Percentiles rank a stretch among this genome's conserved stretches.
Evolutionary conservation across 2,329 filamentous ascomycete species (phyloP).

Genomic region (Erysiphe neolycopersici): DNA sequence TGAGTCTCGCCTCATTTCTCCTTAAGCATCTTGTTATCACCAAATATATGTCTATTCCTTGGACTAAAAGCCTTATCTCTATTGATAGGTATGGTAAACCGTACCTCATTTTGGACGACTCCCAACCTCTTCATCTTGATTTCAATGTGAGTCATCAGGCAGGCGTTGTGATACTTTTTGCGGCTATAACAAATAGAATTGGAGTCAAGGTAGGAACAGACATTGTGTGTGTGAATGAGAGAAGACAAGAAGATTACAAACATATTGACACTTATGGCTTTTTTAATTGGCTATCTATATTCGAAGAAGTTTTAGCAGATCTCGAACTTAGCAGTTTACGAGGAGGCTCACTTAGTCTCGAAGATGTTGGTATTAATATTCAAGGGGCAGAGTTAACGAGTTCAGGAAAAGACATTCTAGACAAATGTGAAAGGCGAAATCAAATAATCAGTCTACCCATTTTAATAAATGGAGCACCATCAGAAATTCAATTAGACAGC

Average conservation of each 20-base stretch:
- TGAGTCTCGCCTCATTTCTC: constrained; percentile 44
- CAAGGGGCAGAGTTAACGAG: constrained; percentile 2
- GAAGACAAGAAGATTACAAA: constrained; percentile 31
- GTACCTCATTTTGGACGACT: constrained; percentile 13
- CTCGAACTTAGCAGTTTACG: constrained; percentile 37
- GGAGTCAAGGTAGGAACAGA: constrained; percentile 38
- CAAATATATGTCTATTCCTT: constrained; percentile 28
- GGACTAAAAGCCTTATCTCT: constrained; percentile 28
- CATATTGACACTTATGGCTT: constrained; percentile 33
- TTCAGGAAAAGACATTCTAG: constrained; percentile 5
- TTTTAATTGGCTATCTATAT: constrained; percentile 40
- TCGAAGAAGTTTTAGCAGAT: constrained; percentile 39
- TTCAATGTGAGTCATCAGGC: constrained; percentile 66
- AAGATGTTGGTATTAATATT: constrained; percentile 3
- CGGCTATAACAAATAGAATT: constrained; percentile 12
- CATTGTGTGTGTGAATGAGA: constrained; percentile 48
- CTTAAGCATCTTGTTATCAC: constrained; percentile 46
- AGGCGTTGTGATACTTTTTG: constrained; percentile 42
- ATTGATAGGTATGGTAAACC: constrained; percentile 23
- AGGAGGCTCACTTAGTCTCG: constrained; percentile 5
- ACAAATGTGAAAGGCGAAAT: constrained; percentile 9
- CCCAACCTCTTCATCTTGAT: constrained; percentile 14
- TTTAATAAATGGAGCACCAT: constrained; percentile 1
- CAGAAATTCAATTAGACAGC: constrained; percentile 9
- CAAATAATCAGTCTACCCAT: constrained; percentile 4